Evolutionary conservation across 2,329 filamentous ascomycete species (phyloP), one percentile per base, ranked within the genome.

Genomic region (Fusarium pseudonygamai): DNA sequence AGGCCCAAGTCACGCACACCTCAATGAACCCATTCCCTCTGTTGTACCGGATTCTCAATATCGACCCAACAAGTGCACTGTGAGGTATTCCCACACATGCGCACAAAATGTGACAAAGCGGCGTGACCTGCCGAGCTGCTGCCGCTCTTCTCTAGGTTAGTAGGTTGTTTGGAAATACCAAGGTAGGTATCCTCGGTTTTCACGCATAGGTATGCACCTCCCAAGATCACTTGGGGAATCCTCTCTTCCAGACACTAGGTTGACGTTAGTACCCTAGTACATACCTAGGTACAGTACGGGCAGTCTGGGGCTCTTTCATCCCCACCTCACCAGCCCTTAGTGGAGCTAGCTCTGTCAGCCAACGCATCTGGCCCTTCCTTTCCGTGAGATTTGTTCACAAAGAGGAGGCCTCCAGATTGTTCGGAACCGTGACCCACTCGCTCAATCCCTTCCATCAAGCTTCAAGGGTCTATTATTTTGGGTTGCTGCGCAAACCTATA

Each of bases 61-160:
- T 18, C 34, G 65, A 55, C 60, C 43, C 59, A 46, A 56, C 59
- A 46, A 56, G n/a, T 20, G 46, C 36, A 62, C 49, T 69, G 71
- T 78, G 76, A 76, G 76, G 76, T 64, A 76, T 78, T 78, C 77
- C 75, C 56, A 50, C 63, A 55, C 64, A 67, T 47, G 60, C 55
- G 49, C 34, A 64, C 46, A 72, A 67, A 53, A 63, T 58, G 60
- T 53, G 64, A 60, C 71, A 70, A 75, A 69, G 71, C 74, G 76
- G 67, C 71, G 72, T 71, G 64, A 58, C 64, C 65, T 69, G 63
- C 63, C 50, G 68, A 65, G 34, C 34, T 39, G 66, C n/a, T 26
- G 55, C 65, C 56, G 46, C 67, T 71, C 60, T 71, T 61, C 36
- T 69, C 47, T 28, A 28, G 28, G 28, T 69, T 57, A 47, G 43